Evolutionary conservation across 1,139 yeast genomes (phyloP).

Genomic region (Diutina mesorugosa): DNA sequence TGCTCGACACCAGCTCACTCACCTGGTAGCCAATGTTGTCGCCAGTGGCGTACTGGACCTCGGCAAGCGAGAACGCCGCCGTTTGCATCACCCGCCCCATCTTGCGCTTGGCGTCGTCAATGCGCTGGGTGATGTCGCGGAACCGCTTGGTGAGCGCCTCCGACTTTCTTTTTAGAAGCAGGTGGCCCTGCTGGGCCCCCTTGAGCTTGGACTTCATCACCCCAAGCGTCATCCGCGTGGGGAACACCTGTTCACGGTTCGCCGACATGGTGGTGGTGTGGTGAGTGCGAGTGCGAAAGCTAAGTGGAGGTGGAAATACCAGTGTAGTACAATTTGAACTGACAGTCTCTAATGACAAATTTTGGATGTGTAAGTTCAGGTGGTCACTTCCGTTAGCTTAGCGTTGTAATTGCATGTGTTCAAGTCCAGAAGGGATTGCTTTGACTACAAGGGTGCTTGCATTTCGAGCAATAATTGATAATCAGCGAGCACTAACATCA

Average conservation of each 20-base stretch:
- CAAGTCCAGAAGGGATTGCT: too few relatives aligned
- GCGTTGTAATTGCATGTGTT: too few relatives aligned
- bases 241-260: conserved; percentile 77
- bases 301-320: background rate
- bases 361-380: too few relatives aligned
- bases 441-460: too few relatives aligned
- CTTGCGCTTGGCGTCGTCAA: conserved; percentile 90
- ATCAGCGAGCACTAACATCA: too few relatives aligned
- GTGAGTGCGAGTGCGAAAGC: background rate
- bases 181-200: conserved; percentile 96
- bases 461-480: too few relatives aligned
- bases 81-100: conserved; percentile 99
- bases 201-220: conserved; percentile 89
- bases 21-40: conserved; percentile 91
- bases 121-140: conserved; percentile 87
- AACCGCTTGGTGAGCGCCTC: conserved; percentile 94
- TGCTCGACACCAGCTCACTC: conserved; percentile 79
- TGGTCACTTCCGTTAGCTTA: too few relatives aligned
- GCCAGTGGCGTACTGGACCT: conserved; percentile 94
- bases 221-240: conserved; percentile 95
- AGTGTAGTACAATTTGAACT: too few relatives aligned
- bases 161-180: conserved; percentile 84
- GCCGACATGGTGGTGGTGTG: background rate
- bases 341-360: too few relatives aligned
- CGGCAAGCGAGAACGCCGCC: conserved; percentile 94